Conservation (phyloP, 805 yeast genomes). For the Wickerhamiella slavikovae region DNA sequence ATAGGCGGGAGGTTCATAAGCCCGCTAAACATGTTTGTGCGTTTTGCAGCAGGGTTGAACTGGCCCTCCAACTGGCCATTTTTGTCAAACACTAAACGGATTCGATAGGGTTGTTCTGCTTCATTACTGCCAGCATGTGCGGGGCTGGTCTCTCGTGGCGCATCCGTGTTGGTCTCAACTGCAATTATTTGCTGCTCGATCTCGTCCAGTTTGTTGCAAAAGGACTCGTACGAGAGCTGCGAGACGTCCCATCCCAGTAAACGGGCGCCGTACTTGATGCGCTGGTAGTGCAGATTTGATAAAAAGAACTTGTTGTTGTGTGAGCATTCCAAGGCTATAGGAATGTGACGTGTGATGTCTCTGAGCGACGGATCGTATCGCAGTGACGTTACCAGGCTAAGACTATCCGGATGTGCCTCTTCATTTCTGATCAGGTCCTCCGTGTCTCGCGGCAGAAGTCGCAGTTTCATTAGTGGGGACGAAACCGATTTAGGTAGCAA, state of each 20-base stretch:
- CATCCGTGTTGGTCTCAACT: background rate
- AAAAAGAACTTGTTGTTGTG: constrained; percentile 30
- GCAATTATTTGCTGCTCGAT: constrained; percentile 2
- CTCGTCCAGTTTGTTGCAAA: constrained; percentile 22
- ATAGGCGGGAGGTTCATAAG: constrained; percentile 11
- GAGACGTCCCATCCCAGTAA: constrained; percentile 35
- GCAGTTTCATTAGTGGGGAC: constrained; percentile 10
- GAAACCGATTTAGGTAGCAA: no score
- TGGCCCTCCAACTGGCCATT: constrained; percentile 21
- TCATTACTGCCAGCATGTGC: no score
- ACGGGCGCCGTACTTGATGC: constrained; percentile 32
- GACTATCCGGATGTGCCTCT: constrained; percentile 17
- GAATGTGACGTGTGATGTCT: constrained; percentile 12
- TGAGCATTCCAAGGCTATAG: constrained; percentile 12
- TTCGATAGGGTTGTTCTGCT: constrained; percentile 19
- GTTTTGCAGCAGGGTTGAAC: constrained; percentile 17
- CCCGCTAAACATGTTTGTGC: constrained; percentile 14
- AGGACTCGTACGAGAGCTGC: constrained; percentile 22
- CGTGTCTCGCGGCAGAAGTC: constrained; percentile 7
- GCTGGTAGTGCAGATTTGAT: constrained; percentile 38
- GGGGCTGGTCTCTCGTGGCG: no score
- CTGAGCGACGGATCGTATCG: constrained; percentile 49
- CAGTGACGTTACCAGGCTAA: constrained; percentile 47
- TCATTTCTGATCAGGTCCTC: constrained; percentile 4
- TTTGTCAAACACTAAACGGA: constrained; percentile 26